These are phyloP conservation scores for Linum trigynum DNA, from an alignment of 345 rosid genomes.

Conservation along the genomic window DNA sequence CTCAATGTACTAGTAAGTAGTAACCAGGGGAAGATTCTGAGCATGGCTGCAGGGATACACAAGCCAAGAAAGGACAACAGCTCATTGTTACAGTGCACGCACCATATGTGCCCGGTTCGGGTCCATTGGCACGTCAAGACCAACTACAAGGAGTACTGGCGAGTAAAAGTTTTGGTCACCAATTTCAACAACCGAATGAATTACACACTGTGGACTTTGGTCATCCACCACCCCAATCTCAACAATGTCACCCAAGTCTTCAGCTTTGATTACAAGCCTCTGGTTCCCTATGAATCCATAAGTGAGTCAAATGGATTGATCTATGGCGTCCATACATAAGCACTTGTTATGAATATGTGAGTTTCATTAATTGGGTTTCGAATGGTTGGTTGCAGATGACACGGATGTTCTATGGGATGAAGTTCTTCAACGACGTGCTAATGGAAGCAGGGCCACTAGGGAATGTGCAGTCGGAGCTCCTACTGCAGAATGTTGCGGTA, in stretches of 20 bases:
- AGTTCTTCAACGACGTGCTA: conserved; percentile 59
- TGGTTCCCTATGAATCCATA: conserved; percentile 59
- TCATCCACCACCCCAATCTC: conserved; percentile 73
- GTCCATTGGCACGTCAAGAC: conserved; percentile 84
- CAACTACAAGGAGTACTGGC: conserved; percentile 76
- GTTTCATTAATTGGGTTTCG: neutral
- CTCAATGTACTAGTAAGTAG: conserved; percentile 27
- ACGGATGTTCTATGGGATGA: conserved; percentile 19
- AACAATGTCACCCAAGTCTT: conserved; percentile 83
- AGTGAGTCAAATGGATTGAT: conserved; percentile 27
- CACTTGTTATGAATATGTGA: neutral
- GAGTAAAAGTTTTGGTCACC: conserved; percentile 54
- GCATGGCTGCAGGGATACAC: conserved; percentile 39
- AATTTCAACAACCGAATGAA: conserved; percentile 72
- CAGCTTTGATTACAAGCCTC: conserved; percentile 73
- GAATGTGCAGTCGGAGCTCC: conserved; percentile 81
- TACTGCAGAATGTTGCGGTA: too few relatives aligned
- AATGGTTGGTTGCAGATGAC: conserved; percentile 45
- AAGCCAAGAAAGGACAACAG: conserved; percentile 50
- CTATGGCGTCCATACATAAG: neutral
- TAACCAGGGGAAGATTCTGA: conserved; percentile 57
- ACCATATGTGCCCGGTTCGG: conserved; percentile 71
- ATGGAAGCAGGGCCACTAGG: conserved; percentile 90
- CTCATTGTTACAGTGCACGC: conserved; percentile 65
- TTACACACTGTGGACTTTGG: conserved; percentile 60